Evolutionary conservation across 805 yeast species (phyloP), one percentile per base, ranked within the genome.

Genomic region (Zygosaccharomyces rouxii): DNA sequence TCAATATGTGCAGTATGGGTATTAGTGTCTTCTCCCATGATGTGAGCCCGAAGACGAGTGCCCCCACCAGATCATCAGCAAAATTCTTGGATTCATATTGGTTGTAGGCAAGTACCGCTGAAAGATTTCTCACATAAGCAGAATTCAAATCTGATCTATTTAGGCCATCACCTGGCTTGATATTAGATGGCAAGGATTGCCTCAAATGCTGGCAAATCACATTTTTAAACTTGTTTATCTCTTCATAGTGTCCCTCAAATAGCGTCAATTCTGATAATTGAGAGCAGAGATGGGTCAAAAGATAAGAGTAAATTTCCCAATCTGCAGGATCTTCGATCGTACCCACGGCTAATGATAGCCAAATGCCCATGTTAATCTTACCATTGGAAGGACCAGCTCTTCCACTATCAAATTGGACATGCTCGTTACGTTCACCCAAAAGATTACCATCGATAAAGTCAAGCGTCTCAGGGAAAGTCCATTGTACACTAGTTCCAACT

Each of bases 11-110:
- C 25, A 89, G 77, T 54, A 89, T 80, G 2, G 95, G 89, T 30
- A 83, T 77, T 0, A 89, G 86, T 0, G 95, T 81, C 51, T 79
- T 79, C 51, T 88, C 89, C 87, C 90, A 84, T 0, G 89, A 81
- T 1, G 81, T 76, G 46, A 86, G 66, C 0, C 87, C 86, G 40
- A 74, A 67, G 10, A 83, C 70, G 23, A 84, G 71, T 0, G 89
- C 73, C 47, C 75, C 75, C 14, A 86, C 74, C 21, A 87, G 71
- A 49, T 74, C 78, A 59, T 85, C 90, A 51, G 83, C 81, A 42
- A 83, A 87, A 16, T 64, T 67, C 51, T 78, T 80, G 6, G 78
- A 62, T 52, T 82, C 78, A 22, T 71, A 63, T 16, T 69, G 70
- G 50, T 79, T 82, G 54, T 83, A 84, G 1, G 86, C 85, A 7